Conservation (phyloP, 2,329 filamentous ascomycete species). For the Phaeosphaeria sp. region DNA sequence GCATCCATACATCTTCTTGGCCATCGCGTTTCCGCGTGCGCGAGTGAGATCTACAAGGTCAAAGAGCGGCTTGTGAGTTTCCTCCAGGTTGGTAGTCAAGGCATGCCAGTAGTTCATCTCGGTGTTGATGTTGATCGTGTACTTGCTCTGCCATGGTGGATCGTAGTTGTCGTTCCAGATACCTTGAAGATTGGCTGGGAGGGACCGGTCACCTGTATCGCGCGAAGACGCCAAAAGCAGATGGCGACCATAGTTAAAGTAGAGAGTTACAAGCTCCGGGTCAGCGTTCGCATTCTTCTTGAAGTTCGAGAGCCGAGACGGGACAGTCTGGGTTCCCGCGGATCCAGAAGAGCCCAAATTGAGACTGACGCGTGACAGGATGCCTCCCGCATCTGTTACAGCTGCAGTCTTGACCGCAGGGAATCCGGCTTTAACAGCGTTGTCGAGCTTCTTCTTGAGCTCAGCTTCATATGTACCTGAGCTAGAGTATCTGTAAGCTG, state of each 20-base stretch:
- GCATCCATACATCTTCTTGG: constrained; percentile 24
- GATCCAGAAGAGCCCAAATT: constrained; percentile 12
- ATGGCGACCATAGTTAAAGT: constrained; percentile 51
- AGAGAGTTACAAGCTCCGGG: constrained; percentile 37
- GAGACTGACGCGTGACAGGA: constrained; percentile 8
- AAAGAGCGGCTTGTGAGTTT: constrained; percentile 53
- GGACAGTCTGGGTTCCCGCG: constrained; percentile 7
- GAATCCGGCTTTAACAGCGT: constrained; percentile 15
- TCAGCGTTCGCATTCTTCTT: constrained; percentile 10
- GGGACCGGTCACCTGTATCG: constrained; percentile 20
- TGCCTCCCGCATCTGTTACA: constrained; percentile 1
- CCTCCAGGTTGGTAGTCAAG: constrained; percentile 31
- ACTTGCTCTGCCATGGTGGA: constrained; percentile 57
- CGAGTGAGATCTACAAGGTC: constrained; percentile 46
- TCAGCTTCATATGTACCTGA: constrained; percentile 10
- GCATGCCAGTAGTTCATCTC: constrained; percentile 63
- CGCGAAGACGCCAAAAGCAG: constrained; percentile 47
- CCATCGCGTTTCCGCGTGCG: constrained; percentile 38
- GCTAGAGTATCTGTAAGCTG: constrained; percentile 11
- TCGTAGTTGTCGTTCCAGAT: constrained; percentile 53
- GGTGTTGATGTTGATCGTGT: constrained; percentile 60
- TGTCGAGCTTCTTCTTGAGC: constrained; percentile 21
- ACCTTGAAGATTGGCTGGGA: constrained; percentile 56
- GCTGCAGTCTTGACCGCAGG: constrained; percentile 1
- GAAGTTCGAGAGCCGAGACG: constrained; percentile 10